phyloP scores from a whole-genome alignment of 441 rosid species.

The Iberis amara region DNA sequence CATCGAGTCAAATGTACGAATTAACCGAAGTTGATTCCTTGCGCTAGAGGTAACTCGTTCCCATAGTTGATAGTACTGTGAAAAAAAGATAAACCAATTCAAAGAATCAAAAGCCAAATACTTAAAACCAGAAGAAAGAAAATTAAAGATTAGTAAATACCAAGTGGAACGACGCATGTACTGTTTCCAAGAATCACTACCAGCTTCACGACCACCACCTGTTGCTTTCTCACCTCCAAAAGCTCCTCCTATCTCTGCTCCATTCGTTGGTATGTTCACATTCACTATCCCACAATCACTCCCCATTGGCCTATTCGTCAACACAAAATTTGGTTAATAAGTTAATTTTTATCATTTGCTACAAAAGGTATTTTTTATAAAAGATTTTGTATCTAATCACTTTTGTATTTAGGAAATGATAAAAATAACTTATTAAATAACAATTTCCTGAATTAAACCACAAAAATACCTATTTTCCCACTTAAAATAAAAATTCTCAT shows the following conservation, averaged over 20 bases:
- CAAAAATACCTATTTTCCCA: no score
- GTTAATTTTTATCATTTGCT: no score
- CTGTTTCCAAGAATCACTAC: slow-evolving; percentile 98
- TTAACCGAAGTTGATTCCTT: slow-evolving; percentile 93
- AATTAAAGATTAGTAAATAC: slow-evolving; percentile 29
- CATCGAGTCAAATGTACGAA: slow-evolving; percentile 8
- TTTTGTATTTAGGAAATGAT: no score
- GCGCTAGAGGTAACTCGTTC: slow-evolving; percentile 87
- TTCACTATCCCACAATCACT: slow-evolving; percentile 96
- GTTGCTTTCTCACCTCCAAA: slow-evolving; percentile 97
- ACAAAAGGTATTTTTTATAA: no score
- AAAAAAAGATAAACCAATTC: slow-evolving; percentile 7
- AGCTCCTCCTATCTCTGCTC: slow-evolving; percentile 98
- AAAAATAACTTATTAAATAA: no score
- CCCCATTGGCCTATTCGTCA: slow-evolving; percentile 62
- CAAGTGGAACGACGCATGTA: slow-evolving; percentile 97
- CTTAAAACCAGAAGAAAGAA: background rate
- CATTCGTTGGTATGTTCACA: slow-evolving; percentile 96
- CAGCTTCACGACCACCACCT: slow-evolving; percentile 96
- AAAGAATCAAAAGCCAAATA: slow-evolving; percentile 2
- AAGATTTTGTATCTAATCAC: no score
- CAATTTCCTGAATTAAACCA: no score
- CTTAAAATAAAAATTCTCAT: no score
- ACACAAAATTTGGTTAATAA: no score
- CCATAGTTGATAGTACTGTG: slow-evolving; percentile 90